Percentiles rank a stretch among this genome's conserved stretches.
phyloP scores from a whole-genome alignment of 179 eudicot species.

The Nepenthes alata region DNA sequence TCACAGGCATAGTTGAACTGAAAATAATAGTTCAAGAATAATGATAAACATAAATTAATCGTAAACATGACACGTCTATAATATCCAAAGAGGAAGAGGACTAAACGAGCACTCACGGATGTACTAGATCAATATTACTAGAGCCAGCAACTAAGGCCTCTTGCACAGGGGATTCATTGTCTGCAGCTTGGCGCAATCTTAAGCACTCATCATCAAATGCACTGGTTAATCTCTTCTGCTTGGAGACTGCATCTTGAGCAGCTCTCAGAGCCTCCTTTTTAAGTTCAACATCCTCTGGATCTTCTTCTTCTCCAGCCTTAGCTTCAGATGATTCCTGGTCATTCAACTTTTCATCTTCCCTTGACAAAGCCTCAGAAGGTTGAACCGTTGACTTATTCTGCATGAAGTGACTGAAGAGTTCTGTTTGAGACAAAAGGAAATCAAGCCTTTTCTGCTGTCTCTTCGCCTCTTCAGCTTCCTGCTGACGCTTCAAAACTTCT shows the following conservation, averaged over 20 bases:
- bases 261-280: slow-evolving; percentile 87
- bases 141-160: slow-evolving; percentile 60
- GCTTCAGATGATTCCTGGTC: slow-evolving; percentile 46
- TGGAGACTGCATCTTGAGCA: slow-evolving; percentile 96
- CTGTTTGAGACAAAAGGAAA: slow-evolving; percentile 88
- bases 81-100: slow-evolving; percentile 3
- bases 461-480: slow-evolving; percentile 87
- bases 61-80: slow-evolving; percentile 3
- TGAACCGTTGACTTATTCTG: slow-evolving; percentile 67
- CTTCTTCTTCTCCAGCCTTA: slow-evolving; percentile 60
- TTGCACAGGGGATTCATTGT: slow-evolving; percentile 36
- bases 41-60: background rate
- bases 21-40: slow-evolving; percentile 7
- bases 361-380: slow-evolving; percentile 37
- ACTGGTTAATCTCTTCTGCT: slow-evolving; percentile 77
- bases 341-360: slow-evolving; percentile 24
- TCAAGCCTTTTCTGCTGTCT: slow-evolving; percentile 92
- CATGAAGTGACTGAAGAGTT: slow-evolving; percentile 96
- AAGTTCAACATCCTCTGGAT: slow-evolving; percentile 73
- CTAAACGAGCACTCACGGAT: slow-evolving; percentile 56
- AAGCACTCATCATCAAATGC: slow-evolving; percentile 83
- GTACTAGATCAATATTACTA: slow-evolving; percentile 77
- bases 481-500: slow-evolving; percentile 93
- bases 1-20: slow-evolving; percentile 96
- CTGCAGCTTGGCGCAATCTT: slow-evolving; percentile 55